Evolutionary conservation across 2,329 filamentous ascomycete genomes (phyloP).

Genomic region (Arthrobotrys pseudoclavata): DNA sequence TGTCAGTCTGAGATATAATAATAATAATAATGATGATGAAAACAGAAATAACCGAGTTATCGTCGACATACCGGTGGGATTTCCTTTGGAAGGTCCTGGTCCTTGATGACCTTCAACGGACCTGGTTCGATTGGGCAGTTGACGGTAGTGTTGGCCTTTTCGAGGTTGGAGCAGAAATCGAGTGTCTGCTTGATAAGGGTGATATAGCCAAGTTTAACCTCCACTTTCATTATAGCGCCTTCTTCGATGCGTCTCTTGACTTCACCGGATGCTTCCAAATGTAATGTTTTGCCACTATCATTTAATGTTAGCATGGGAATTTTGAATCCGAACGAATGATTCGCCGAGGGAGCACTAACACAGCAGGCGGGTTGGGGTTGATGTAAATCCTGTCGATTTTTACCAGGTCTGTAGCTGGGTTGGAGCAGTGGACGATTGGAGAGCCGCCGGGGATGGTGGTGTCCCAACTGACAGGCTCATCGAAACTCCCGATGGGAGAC

Average conservation of each 20-base stretch:
- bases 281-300: constrained; percentile 79
- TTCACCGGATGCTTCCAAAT: constrained; percentile 82
- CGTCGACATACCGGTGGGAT: constrained; percentile 83
- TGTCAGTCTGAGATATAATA: not conserved
- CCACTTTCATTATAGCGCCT: constrained; percentile 83
- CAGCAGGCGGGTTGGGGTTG: constrained; percentile 40
- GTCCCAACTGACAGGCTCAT: not conserved
- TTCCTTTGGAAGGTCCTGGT: constrained; percentile 84
- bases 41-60: not conserved
- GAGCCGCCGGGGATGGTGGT: constrained; percentile 43
- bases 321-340: too few relatives aligned
- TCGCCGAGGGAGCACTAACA: constrained; percentile 17
- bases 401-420: constrained; percentile 32
- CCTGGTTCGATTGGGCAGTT: constrained; percentile 90
- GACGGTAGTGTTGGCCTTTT: constrained; percentile 80
- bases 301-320: not conserved
- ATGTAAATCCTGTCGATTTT: constrained; percentile 38
- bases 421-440: constrained; percentile 43
- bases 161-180: constrained; percentile 88
- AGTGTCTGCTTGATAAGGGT: constrained; percentile 80
- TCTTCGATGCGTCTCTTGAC: constrained; percentile 79
- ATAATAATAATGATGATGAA: not conserved
- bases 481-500: constrained; percentile 17
- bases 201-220: constrained; percentile 95
- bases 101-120: constrained; percentile 79